Base-by-base conservation (phyloP, 2,329 filamentous ascomycete genomes). In the Colletotrichum melonis region DNA sequence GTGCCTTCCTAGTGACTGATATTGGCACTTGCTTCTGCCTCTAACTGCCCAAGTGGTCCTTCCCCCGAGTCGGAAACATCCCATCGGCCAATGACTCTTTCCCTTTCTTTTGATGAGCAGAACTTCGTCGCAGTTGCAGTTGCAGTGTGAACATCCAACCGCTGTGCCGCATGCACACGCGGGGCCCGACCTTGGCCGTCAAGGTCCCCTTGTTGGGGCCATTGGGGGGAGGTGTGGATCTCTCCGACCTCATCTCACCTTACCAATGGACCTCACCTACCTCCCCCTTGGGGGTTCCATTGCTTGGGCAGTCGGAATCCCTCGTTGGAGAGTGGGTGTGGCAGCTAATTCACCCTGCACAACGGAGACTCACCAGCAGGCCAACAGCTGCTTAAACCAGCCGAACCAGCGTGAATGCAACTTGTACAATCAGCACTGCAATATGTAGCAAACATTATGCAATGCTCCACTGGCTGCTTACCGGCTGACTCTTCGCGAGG, bases 111-210 rank as follows among this genome's bases (percentile, higher is more conserved):
- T 46, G 19, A n/a, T 49, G 19, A 9, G 42, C 42, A 49, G 19
- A n/a, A 49, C 19, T n/a, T 19, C 42, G 19, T 49, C n/a, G 42
- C 42, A n/a, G 19, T 22, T 49, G 42, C 19, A 22, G 19, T 22
- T n/a, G 56, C 62, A 57, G 19, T 58, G 3, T 60, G 28, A 58
- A 55, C 59, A 49, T 30, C 35, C 35, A 9, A 59, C 60, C 26
- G 38, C 69, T 69, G 59, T 72, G 65, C 69, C 58, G 35, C 52
- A 55, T 73, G 60, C 65, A 63, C 24, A 5, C 52, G 26, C 64
- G 12, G 32, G 46, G 24, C 69, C 30, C 52, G 59, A 22, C 46
- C 66, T 59, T 32, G 70, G 60, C 67, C 67, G n/a, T 70, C 66
- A 62, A 56, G 67, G 54, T 64, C 19, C 67, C 67, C 65, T 62